A percentile compares a stretch with the other conserved stretches of the same genome.
Evolutionary conservation across 495 filamentous ascomycete genomes (phyloP).

Genomic region (Bacidia gigantensis): DNA sequence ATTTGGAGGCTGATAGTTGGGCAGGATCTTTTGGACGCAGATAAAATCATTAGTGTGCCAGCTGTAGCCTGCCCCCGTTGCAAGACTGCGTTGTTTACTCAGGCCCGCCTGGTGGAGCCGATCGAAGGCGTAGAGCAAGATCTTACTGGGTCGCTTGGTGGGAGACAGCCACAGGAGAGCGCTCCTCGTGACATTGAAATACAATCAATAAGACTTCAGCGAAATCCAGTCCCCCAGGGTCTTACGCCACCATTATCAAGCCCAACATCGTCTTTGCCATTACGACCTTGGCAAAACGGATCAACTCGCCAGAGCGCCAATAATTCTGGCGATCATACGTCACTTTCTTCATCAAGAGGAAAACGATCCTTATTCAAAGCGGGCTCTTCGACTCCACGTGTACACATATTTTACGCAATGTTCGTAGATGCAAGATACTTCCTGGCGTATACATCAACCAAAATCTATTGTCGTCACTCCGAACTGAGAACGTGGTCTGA

Average conservation of each 20-base stretch:
- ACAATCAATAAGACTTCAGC: not conserved
- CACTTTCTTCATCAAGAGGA: not conserved
- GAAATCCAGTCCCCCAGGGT: not conserved
- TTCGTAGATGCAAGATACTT: not conserved
- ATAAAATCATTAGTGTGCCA: not conserved
- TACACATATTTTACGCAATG: not conserved
- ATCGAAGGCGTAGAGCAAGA: not conserved
- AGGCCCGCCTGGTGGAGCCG: not conserved
- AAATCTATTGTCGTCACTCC: not conserved
- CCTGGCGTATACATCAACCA: not conserved
- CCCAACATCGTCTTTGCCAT: not conserved
- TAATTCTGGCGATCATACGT: not conserved
- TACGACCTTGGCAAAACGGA: not conserved
- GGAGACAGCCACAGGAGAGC: not conserved
- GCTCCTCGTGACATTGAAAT: not conserved
- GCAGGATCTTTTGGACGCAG: not conserved
- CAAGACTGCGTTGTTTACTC: not conserved
- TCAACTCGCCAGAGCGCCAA: not conserved
- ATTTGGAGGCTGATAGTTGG: not conserved
- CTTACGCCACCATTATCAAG: not conserved
- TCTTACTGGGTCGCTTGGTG: not conserved
- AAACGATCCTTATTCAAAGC: not conserved
- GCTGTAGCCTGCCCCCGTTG: not conserved
- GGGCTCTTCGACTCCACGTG: not conserved
- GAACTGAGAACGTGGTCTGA: not conserved